These are phyloP conservation scores for Daldinia vernicosa DNA, from an alignment of 495 filamentous ascomycete species.

Conservation along the genomic window DNA sequence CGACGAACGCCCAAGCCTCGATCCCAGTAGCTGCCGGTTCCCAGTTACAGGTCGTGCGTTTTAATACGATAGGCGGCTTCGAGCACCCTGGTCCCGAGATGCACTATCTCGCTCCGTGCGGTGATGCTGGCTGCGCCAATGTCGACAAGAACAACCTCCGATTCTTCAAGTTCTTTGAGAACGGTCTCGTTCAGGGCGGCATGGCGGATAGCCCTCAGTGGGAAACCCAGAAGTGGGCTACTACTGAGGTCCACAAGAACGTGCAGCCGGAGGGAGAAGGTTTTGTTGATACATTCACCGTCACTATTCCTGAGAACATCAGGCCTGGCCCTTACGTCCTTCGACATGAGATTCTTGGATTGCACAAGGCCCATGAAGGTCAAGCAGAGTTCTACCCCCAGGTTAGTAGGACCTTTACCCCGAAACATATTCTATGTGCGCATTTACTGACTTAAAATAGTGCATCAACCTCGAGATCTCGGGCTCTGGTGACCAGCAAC, in stretches of 20 bases:
- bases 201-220: constrained; percentile 51
- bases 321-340: constrained; percentile 74
- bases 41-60: constrained; percentile 49
- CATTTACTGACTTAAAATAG: constrained; percentile 18
- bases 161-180: constrained; percentile 78
- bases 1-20: constrained; percentile 47
- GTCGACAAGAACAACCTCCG: constrained; percentile 71
- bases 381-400: constrained; percentile 80
- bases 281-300: constrained; percentile 70
- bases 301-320: constrained; percentile 68
- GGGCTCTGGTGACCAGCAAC: constrained; percentile 61
- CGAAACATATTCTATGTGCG: not conserved
- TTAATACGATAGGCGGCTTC: constrained; percentile 45
- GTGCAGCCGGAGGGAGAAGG: constrained; percentile 54
- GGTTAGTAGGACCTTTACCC: constrained; percentile 40
- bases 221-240: constrained; percentile 64
- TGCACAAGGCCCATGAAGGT: constrained; percentile 64
- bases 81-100: constrained; percentile 60
- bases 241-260: constrained; percentile 44
- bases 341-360: constrained; percentile 76
- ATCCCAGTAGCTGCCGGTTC: constrained; percentile 48
- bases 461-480: constrained; percentile 61
- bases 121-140: constrained; percentile 67
- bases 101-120: constrained; percentile 77
- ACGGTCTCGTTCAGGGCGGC: constrained; percentile 60